Evolutionary conservation across 495 filamentous ascomycete genomes (phyloP), one percentile per base, ranked within the genome.

Genomic region (Corynascus novoguineensis): DNA sequence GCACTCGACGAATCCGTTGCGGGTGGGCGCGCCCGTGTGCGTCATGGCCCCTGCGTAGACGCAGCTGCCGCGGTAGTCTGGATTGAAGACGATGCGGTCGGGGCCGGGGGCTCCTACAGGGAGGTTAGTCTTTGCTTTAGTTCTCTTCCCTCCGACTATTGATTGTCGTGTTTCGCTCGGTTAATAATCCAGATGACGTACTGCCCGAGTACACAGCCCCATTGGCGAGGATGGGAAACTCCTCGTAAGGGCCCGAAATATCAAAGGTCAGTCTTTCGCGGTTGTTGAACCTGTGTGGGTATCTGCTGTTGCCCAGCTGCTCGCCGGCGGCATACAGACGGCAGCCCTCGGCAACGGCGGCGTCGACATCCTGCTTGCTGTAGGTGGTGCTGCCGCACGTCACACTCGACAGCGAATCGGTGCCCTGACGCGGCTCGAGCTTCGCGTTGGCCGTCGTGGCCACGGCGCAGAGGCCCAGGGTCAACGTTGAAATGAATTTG

Each of bases 211-310:
- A 51, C 27, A 62, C 25, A 0, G 2, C 8, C 7, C 57, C 53
- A 29, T 32, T 57, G 4, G 4, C 12, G 3, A 69, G 44, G 44
- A 69, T 65, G 50, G 67, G 67, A 27, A 69, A 69, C 28, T 69
- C 67, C 41, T 65, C 57, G 31, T 60, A 65, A 3, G 63, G 63
- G 3, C 63, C 60, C 2, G 53, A 38, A 1, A 50, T 40, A 11
- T 60, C 53, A 46, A 65, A 64, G 9, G 61, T 41, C 6, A 64
- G 48, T 12, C 35, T 45, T 37, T 64, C 59, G 34, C 47, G 56
- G 64, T 69, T 69, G 54, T 64, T 64, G 62, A 62, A 69, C n/a
- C 37, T 34, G 31, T 69, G 67, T 2, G 67, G 67, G 51, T 69
- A 69, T 24, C 59, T 63, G 48, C 57, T 60, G 11, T 24, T 55